phyloP scores from a whole-genome alignment of 2,329 filamentous ascomycete genomes.

The Parascedosporium putredinis region DNA sequence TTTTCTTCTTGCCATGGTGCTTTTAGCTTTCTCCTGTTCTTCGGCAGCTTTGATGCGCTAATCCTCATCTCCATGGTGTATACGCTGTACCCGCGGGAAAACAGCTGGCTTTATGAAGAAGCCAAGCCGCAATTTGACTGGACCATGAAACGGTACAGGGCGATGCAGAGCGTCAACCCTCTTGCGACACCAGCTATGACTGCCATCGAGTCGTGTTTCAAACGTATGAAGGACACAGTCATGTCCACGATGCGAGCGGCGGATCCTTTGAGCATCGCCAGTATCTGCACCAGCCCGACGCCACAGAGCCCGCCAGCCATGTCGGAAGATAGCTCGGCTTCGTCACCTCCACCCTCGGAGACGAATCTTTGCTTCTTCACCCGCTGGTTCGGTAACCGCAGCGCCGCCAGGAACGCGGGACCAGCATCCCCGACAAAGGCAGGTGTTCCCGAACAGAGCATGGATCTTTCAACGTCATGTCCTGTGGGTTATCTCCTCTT shows the following conservation, averaged over 20 bases:
- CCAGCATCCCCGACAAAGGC: neutral
- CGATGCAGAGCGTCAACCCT: slow-evolving; percentile 41
- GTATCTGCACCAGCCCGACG: slow-evolving; percentile 1
- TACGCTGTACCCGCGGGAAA: slow-evolving; percentile 49
- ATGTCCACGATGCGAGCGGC: neutral
- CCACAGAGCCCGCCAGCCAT: neutral
- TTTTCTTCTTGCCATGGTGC: neutral
- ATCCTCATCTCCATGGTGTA: slow-evolving; percentile 51
- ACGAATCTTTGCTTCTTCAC: neutral
- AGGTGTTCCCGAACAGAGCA: neutral
- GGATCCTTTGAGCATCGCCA: slow-evolving; percentile 6
- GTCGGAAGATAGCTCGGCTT: neutral
- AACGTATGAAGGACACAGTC: slow-evolving; percentile 1
- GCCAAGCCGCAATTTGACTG: slow-evolving; percentile 48
- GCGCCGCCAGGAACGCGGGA: neutral
- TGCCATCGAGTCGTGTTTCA: slow-evolving; percentile 40
- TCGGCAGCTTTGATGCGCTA: slow-evolving; percentile 54
- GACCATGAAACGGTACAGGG: slow-evolving; percentile 47
- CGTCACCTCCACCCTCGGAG: neutral
- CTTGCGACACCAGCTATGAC: slow-evolving; percentile 44
- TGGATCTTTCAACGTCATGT: neutral
- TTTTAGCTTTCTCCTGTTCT: slow-evolving; percentile 43
- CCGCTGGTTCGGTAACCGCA: neutral
- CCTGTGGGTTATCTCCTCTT: neutral
- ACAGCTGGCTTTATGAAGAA: slow-evolving; percentile 33